These are phyloP conservation scores for Paramecium tetraurelia DNA, from an alignment of 73 alveolate species.

Conservation along the genomic window DNA sequence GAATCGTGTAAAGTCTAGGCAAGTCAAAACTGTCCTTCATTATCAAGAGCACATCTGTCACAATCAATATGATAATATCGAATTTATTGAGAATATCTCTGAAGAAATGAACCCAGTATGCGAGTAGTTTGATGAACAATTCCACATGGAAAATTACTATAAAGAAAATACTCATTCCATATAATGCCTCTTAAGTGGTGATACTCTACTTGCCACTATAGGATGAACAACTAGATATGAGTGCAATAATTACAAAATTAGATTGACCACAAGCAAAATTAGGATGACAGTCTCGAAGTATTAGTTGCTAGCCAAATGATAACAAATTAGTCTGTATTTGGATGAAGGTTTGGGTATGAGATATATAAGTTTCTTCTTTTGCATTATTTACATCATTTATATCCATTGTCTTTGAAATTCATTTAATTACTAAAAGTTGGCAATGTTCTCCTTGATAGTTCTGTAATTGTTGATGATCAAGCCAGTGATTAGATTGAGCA, in stretches of 20 bases:
- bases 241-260: not conserved
- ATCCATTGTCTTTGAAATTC: conserved; percentile 2
- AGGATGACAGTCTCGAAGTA: not conserved
- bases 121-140: conserved; percentile 57
- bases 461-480: conserved; percentile 67
- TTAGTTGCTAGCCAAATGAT: not conserved
- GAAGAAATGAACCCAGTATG: conserved; percentile 53
- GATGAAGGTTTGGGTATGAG: not conserved
- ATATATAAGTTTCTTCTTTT: not conserved
- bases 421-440: not conserved
- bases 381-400: not conserved
- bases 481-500: conserved; percentile 66
- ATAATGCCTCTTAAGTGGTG: conserved; percentile 23
- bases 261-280: not conserved
- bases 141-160: conserved; percentile 64
- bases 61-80: conserved; percentile 56
- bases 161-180: conserved; percentile 8
- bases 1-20: not conserved
- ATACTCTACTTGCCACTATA: not conserved
- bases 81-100: conserved; percentile 63
- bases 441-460: conserved; percentile 64
- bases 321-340: not conserved
- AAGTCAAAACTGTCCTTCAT: not conserved
- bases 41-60: conserved; percentile 9
- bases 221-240: not conserved